Conservation (phyloP, 108 stramenopile genomes). For the Craspedostauros australis region DNA sequence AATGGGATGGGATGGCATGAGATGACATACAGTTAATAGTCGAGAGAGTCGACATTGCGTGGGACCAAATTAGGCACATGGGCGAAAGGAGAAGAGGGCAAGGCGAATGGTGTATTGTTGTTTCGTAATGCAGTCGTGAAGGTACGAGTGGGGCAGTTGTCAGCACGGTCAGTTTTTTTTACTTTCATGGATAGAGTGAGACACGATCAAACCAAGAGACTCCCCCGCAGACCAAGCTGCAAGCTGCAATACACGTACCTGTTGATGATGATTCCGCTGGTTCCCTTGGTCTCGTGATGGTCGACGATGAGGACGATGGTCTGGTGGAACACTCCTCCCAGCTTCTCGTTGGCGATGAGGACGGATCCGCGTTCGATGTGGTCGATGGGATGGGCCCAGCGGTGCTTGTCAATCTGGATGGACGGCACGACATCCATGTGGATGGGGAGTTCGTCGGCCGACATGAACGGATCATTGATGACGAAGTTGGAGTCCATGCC, state of each 20-base stretch:
- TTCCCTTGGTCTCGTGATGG: conserved; percentile 65
- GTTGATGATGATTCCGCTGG: conserved; percentile 83
- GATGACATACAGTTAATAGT: background rate
- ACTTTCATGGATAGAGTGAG: too few species aligned
- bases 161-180: too few species aligned
- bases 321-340: conserved; percentile 86
- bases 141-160: background rate
- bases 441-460: conserved; percentile 66
- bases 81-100: background rate
- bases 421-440: conserved; percentile 42
- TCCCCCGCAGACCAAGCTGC: background rate
- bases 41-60: background rate
- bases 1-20: background rate
- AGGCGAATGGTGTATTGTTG: too few species aligned
- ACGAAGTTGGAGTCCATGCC: conserved; percentile 11
- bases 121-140: too few species aligned
- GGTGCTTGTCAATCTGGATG: conserved; percentile 57
- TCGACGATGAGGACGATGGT: conserved; percentile 85
- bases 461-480: conserved; percentile 70
- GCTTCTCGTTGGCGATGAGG: conserved; percentile 80
- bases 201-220: background rate
- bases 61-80: background rate
- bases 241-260: conserved; percentile 41
- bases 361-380: conserved; percentile 84
- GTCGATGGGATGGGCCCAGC: conserved; percentile 77